A percentile compares a stretch with the other conserved stretches of the same genome.
phyloP scores from a whole-genome alignment of 75 land plant species.

The Cunninghamia lanceolata region DNA sequence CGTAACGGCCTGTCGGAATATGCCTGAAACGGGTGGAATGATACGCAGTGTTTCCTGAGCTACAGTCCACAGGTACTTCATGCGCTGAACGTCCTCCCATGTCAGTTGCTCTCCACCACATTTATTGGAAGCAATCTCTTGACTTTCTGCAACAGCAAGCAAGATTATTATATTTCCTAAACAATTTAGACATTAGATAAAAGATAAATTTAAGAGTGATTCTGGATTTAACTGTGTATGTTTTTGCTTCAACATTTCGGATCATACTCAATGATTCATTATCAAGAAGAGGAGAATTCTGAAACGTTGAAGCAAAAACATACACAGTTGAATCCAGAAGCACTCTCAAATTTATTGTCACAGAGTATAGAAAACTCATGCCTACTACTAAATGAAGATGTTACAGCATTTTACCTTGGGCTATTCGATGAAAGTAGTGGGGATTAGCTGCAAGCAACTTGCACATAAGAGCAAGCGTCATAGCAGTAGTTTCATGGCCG shows the following conservation, averaged over 20 bases:
- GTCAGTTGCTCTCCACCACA: conserved; percentile 6
- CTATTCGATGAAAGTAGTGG: not conserved
- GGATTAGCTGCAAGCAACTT: conserved; percentile 20
- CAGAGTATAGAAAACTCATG: no score
- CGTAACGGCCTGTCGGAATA: conserved; percentile 16
- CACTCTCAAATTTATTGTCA: no score
- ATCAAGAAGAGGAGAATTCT: no score
- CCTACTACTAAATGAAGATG: no score
- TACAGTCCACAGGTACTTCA: conserved; percentile 52
- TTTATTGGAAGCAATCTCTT: conserved; percentile 9
- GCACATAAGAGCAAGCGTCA: not conserved
- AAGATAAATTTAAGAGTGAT: no score
- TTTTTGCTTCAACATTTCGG: no score
- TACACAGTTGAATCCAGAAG: no score
- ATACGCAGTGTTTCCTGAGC: conserved; percentile 43
- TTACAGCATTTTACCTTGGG: conserved; percentile 5
- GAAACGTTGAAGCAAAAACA: no score
- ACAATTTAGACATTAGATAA: no score
- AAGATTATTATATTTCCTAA: no score
- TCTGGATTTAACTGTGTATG: no score
- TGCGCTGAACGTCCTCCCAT: conserved; percentile 27
- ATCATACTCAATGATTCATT: no score
- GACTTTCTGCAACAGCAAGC: conserved; percentile 18
- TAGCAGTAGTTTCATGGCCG: conserved; percentile 19
- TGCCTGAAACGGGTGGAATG: conserved; percentile 28